These are phyloP conservation scores for Seiridium unicorne DNA, from an alignment of 2,329 filamentous ascomycete species.

Conservation along the genomic window DNA sequence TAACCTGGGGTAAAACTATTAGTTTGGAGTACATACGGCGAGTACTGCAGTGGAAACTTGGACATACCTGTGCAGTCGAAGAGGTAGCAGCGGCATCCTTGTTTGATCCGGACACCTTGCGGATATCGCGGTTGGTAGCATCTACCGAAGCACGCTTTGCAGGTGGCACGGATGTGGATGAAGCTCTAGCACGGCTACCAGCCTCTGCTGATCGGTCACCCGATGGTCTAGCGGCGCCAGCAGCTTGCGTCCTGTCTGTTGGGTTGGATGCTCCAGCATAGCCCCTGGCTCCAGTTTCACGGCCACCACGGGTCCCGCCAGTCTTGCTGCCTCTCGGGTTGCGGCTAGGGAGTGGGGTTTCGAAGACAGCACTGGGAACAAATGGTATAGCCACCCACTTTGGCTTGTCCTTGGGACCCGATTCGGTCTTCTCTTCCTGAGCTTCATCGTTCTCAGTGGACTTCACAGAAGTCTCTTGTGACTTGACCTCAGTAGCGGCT, in stretches of 20 bases:
- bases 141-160: background rate
- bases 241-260: background rate
- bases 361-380: constrained; percentile 81
- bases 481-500: constrained; percentile 73
- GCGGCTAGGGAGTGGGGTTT: constrained; percentile 70
- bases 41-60: background rate
- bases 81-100: background rate
- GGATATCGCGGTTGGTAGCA: background rate
- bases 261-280: constrained; percentile 12
- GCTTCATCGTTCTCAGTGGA: constrained; percentile 52
- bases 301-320: constrained; percentile 22
- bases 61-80: background rate
- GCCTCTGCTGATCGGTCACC: background rate
- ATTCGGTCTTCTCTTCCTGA: constrained; percentile 59
- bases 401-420: constrained; percentile 62
- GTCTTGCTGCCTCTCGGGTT: constrained; percentile 45
- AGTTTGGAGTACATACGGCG: background rate
- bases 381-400: constrained; percentile 85
- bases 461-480: constrained; percentile 65
- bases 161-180: background rate
- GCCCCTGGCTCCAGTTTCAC: constrained; percentile 20
- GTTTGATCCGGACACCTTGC: background rate
- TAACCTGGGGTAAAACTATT: background rate
- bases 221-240: background rate
- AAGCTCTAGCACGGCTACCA: background rate